These are phyloP conservation scores for Phlebiopsis flavidoalba DNA, from an alignment of 768 basidiomycete genomes.

Conservation along the genomic window DNA sequence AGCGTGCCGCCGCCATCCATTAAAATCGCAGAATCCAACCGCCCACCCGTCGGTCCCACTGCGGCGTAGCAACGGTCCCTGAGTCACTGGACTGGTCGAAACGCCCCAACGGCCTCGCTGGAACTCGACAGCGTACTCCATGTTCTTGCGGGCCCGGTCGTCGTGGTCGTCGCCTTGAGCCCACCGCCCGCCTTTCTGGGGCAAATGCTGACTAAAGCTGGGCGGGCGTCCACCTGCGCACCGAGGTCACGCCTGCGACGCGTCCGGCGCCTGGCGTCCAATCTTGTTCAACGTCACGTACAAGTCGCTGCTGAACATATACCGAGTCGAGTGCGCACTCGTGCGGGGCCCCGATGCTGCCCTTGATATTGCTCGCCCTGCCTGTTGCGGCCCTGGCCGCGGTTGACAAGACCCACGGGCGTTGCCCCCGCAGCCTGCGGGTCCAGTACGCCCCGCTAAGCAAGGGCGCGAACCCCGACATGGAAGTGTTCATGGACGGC, in stretches of 20 bases:
- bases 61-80: background rate
- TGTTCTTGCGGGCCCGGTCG: slow-evolving; percentile 25
- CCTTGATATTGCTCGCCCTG: slow-evolving; percentile 20
- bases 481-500: slow-evolving; percentile 80
- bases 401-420: slow-evolving; percentile 50
- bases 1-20: slow-evolving; percentile 11
- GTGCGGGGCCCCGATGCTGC: background rate
- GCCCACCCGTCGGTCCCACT: background rate
- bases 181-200: background rate
- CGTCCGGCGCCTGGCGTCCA: background rate
- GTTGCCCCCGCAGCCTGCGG: slow-evolving; percentile 43
- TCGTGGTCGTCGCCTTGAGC: slow-evolving; percentile 16
- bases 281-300: slow-evolving; percentile 1
- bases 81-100: too few relatives aligned
- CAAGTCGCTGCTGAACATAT: background rate
- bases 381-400: slow-evolving; percentile 20
- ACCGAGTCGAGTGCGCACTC: background rate
- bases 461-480: slow-evolving; percentile 30
- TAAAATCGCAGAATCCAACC: slow-evolving; percentile 1
- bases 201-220: slow-evolving; percentile 8
- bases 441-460: slow-evolving; percentile 51
- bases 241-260: slow-evolving; percentile 5
- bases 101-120: background rate
- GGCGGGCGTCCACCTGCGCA: background rate
- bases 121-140: slow-evolving; percentile 19